These are phyloP conservation scores for Annulohypoxylon maeteangense DNA, from an alignment of 495 filamentous ascomycete genomes.

Conservation along the genomic window DNA sequence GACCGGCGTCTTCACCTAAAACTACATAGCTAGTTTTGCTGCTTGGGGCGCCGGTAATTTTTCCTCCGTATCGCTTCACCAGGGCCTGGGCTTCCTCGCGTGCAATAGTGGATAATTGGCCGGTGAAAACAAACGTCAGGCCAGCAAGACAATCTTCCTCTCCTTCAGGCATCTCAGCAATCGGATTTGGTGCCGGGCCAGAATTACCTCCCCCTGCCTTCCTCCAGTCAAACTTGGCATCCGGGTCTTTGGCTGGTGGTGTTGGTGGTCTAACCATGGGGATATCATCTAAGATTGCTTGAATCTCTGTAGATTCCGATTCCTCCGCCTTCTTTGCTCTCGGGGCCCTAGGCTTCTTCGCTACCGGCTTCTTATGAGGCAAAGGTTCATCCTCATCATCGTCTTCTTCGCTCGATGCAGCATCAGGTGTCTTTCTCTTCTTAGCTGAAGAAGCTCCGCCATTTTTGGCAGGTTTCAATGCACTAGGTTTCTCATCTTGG, in stretches of 20 bases:
- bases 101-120: slow-evolving; percentile 78
- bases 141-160: slow-evolving; percentile 91
- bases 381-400: slow-evolving; percentile 58
- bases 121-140: slow-evolving; percentile 97
- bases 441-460: slow-evolving; percentile 51
- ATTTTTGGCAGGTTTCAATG: slow-evolving; percentile 52
- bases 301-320: slow-evolving; percentile 69
- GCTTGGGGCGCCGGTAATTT: slow-evolving; percentile 85
- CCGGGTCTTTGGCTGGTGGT: slow-evolving; percentile 72
- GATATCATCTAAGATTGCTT: slow-evolving; percentile 88
- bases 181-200: slow-evolving; percentile 69
- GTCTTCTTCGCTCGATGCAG: slow-evolving; percentile 57
- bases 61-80: slow-evolving; percentile 93
- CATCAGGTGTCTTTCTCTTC: slow-evolving; percentile 60
- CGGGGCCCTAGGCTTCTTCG: slow-evolving; percentile 69
- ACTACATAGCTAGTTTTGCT: slow-evolving; percentile 94
- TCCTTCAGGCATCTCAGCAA: slow-evolving; percentile 75
- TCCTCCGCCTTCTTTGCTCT: slow-evolving; percentile 70
- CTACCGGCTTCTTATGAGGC: slow-evolving; percentile 65
- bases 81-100: slow-evolving; percentile 88
- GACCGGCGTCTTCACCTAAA: slow-evolving; percentile 89
- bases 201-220: slow-evolving; percentile 66
- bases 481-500: slow-evolving; percentile 48
- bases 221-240: slow-evolving; percentile 77
- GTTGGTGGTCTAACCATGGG: slow-evolving; percentile 82